These are phyloP conservation scores for Ceratobasidium sp. DNA, from an alignment of 1,284 basidiomycete species.

Conservation along the genomic window DNA sequence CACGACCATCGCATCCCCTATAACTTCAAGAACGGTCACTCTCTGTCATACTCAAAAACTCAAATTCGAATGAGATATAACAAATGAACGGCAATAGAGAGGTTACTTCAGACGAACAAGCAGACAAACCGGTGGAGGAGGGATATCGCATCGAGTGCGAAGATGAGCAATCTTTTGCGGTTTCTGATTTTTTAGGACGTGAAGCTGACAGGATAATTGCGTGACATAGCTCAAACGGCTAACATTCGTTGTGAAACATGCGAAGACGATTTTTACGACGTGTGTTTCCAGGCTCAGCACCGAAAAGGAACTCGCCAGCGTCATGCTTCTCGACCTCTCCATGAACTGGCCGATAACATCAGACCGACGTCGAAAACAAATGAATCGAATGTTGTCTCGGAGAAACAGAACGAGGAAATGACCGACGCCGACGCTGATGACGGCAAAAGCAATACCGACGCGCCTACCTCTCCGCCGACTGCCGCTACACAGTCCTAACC, in stretches of 20 bases:
- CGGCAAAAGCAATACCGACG: conserved; percentile 64
- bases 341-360: conserved; percentile 43
- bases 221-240: conserved; percentile 79
- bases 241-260: conserved; percentile 79
- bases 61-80: conserved; percentile 37
- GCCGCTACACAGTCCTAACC: conserved; percentile 48
- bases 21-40: no score
- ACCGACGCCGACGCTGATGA: conserved; percentile 51
- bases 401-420: conserved; percentile 57
- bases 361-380: background rate
- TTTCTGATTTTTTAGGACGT: conserved; percentile 5
- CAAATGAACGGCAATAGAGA: background rate
- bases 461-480: conserved; percentile 53
- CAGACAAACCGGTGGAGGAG: conserved; percentile 62
- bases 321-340: conserved; percentile 70
- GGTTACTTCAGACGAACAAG: conserved; percentile 4
- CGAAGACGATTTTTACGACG: conserved; percentile 79
- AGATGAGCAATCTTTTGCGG: background rate
- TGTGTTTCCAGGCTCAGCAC: conserved; percentile 85
- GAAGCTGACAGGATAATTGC: background rate
- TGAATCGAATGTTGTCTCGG: conserved; percentile 50
- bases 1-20: no score
- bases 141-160: conserved; percentile 67
- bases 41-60: conserved; percentile 41
- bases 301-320: conserved; percentile 79